Conservation (phyloP, 2,329 filamentous ascomycete genomes). For the Colletotrichum sojae region DNA sequence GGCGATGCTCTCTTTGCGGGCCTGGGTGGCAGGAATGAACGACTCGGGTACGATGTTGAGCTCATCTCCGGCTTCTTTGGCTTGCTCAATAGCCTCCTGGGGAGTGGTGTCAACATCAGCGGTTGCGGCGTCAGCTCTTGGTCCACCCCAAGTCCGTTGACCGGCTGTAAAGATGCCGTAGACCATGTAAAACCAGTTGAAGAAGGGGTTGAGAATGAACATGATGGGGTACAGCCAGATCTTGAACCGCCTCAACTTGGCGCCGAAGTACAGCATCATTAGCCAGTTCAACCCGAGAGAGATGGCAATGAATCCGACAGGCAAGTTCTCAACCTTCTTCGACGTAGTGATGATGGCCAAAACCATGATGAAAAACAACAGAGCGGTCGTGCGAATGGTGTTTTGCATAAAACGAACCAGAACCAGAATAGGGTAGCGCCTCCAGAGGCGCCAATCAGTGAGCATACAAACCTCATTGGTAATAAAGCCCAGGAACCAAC, state of each 20-base stretch:
- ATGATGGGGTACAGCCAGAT: slow-evolving; percentile 95
- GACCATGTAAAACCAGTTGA: slow-evolving; percentile 99
- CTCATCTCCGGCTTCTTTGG: slow-evolving; percentile 85
- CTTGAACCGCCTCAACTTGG: slow-evolving; percentile 89
- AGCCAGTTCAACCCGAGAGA: slow-evolving; percentile 94
- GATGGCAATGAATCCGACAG: slow-evolving; percentile 93
- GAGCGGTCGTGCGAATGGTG: slow-evolving; percentile 92
- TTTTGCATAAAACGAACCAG: slow-evolving; percentile 94
- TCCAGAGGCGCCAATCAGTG: slow-evolving; percentile 93
- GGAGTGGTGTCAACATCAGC: slow-evolving; percentile 83
- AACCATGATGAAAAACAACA: slow-evolving; percentile 95
- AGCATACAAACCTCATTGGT: slow-evolving; percentile 99
- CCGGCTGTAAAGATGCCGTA: slow-evolving; percentile 96
- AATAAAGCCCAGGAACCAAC: slow-evolving; percentile 98
- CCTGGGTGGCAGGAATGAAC: slow-evolving; percentile 75
- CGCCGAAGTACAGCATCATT: slow-evolving; percentile 96
- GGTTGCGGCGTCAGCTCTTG: slow-evolving; percentile 87
- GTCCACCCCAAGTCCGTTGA: slow-evolving; percentile 95
- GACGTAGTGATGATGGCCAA: slow-evolving; percentile 89
- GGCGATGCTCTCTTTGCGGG: slow-evolving; percentile 55
- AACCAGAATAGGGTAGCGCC: slow-evolving; percentile 87
- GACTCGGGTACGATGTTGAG: slow-evolving; percentile 91
- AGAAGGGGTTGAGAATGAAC: slow-evolving; percentile 95
- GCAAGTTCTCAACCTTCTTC: slow-evolving; percentile 82
- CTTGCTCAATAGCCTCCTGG: slow-evolving; percentile 86